Conservation (phyloP, 2,329 filamentous ascomycete genomes). For the Onygenales sp. region DNA sequence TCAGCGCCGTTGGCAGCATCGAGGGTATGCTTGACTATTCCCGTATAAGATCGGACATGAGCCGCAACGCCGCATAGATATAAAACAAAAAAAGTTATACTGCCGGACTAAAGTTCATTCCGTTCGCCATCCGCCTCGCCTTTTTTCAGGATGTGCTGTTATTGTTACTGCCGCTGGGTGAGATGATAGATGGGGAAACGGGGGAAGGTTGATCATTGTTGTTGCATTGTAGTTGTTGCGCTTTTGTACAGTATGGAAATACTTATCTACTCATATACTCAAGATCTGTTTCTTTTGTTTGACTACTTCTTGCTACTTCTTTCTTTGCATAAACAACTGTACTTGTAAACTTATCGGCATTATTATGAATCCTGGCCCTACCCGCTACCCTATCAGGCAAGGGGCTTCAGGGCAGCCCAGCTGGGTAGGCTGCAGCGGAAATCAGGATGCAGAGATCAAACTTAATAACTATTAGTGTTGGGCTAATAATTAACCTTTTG, state of each 20-base stretch:
- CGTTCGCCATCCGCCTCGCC: neutral
- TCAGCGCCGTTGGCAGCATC: constrained; percentile 86
- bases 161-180: constrained; percentile 6
- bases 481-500: no score
- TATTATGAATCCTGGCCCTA: no score
- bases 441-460: no score
- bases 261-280: constrained; percentile 21
- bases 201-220: constrained; percentile 14
- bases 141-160: constrained; percentile 1
- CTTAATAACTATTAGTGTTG: no score
- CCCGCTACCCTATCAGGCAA: no score
- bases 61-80: constrained; percentile 52
- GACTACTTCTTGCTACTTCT: neutral
- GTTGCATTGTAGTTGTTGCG: constrained; percentile 14
- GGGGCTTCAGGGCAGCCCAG: no score
- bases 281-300: constrained; percentile 16
- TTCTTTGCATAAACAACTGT: neutral
- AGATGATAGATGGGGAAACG: constrained; percentile 22
- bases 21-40: constrained; percentile 60
- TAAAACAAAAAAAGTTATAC: neutral
- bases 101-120: neutral
- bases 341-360: no score
- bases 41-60: constrained; percentile 67
- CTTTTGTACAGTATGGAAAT: constrained; percentile 25
- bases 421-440: no score